Evolutionary conservation across 257 asterid genomes (phyloP).

Genomic region (Solanum ahanhuiri): DNA sequence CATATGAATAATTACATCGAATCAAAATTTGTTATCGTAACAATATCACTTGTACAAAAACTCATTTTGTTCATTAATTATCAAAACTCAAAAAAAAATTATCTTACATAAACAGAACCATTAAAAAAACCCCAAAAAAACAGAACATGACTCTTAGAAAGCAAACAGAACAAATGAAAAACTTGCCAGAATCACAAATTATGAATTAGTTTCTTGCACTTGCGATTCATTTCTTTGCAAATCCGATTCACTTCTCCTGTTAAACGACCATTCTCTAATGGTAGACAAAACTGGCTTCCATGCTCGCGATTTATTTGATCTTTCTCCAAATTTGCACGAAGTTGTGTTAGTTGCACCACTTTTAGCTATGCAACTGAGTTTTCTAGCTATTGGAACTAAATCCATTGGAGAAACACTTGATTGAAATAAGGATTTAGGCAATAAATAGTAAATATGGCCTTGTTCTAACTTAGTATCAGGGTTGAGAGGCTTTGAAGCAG

Average conservation of each 20-base stretch:
- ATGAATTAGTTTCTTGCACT: neutral
- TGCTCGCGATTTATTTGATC: conserved; percentile 7
- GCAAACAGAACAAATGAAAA: neutral
- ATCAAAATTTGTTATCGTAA: neutral
- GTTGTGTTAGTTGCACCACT: neutral
- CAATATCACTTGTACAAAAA: neutral
- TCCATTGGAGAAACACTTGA: conserved; percentile 38
- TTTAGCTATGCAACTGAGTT: conserved; percentile 27
- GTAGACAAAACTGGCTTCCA: conserved; percentile 61
- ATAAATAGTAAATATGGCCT: conserved; percentile 34
- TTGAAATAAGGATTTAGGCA: conserved; percentile 31
- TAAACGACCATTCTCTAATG: conserved; percentile 39
- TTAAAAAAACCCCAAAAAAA: neutral
- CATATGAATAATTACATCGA: neutral
- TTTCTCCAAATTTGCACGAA: neutral
- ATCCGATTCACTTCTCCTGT: conserved; percentile 46
- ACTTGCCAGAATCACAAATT: neutral
- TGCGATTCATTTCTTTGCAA: conserved; percentile 5
- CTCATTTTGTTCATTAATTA: no score
- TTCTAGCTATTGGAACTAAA: conserved; percentile 34
- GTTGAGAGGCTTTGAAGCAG: conserved; percentile 25
- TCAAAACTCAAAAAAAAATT: no score
- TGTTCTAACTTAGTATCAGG: conserved; percentile 21
- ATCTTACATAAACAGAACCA: neutral
- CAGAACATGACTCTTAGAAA: neutral